These are phyloP conservation scores for Tulasnella calospora DNA, from an alignment of 768 basidiomycete species.

Conservation along the genomic window DNA sequence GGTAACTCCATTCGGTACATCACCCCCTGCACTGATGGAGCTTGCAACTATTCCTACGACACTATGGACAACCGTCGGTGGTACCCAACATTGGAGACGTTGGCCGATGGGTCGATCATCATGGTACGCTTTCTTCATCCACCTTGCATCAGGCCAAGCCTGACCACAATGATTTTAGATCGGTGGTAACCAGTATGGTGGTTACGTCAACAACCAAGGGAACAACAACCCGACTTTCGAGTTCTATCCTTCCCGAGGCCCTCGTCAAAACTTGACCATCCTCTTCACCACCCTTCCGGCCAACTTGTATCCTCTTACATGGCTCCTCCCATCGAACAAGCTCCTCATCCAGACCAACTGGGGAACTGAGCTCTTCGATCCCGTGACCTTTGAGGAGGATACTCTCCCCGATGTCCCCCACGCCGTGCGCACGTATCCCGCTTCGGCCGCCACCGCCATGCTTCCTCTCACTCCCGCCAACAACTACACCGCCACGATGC, in stretches of 20 bases:
- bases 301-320: conserved; percentile 35
- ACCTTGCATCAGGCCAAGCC: too few species aligned
- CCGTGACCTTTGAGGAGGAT: conserved; percentile 21
- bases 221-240: conserved; percentile 45
- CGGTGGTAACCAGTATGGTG: conserved; percentile 41
- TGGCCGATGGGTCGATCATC: conserved; percentile 42
- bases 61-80: conserved; percentile 35
- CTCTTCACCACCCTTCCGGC: conserved; percentile 40
- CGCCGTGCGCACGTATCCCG: conserved; percentile 29
- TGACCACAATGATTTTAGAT: background rate
- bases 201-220: conserved; percentile 31
- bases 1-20: conserved; percentile 60
- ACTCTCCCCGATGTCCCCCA: conserved; percentile 27
- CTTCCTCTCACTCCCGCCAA: conserved; percentile 63
- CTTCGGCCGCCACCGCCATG: conserved; percentile 64
- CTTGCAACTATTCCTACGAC: conserved; percentile 22
- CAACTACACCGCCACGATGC: conserved; percentile 60
- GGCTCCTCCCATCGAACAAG: conserved; percentile 28
- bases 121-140: conserved; percentile 31
- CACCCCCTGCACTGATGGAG: conserved; percentile 26
- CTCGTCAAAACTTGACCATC: conserved; percentile 37
- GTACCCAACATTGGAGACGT: conserved; percentile 41
- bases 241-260: conserved; percentile 29
- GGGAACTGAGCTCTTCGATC: conserved; percentile 28
- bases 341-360: conserved; percentile 30